These are phyloP conservation scores for Coniella vitis DNA, from an alignment of 2,329 filamentous ascomycete species.

Conservation along the genomic window DNA sequence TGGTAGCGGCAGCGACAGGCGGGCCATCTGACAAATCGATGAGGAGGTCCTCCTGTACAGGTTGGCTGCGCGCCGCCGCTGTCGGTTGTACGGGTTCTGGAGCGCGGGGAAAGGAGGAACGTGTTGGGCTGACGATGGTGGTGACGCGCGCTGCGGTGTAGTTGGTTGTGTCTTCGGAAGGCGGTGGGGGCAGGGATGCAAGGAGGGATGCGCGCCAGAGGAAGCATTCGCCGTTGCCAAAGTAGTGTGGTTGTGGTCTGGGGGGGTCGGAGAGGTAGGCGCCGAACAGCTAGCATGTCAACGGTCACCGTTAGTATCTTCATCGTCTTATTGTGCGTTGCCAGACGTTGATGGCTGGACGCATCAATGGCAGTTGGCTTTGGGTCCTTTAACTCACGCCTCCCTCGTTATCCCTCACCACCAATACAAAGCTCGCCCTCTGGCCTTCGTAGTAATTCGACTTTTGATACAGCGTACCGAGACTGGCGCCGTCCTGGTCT, in stretches of 20 bases:
- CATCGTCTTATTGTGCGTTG: no score
- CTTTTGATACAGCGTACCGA: constrained; percentile 79
- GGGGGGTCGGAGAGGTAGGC: constrained; percentile 90
- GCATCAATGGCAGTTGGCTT: no score
- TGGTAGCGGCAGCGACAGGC: no score
- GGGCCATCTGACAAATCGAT: constrained; percentile 16
- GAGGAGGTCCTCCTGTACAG: constrained; percentile 4
- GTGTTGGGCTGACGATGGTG: constrained; percentile 27
- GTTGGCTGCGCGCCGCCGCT: constrained; percentile 17
- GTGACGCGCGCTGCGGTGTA: constrained; percentile 33
- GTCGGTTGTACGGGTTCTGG: constrained; percentile 24
- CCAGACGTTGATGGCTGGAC: no score
- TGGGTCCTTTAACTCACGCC: constrained; percentile 47
- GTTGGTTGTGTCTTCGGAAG: constrained; percentile 47
- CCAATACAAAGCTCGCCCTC: constrained; percentile 82
- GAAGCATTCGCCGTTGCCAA: constrained; percentile 94
- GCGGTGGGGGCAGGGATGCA: constrained; percentile 61
- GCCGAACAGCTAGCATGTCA: constrained; percentile 82
- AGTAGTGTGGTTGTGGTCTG: constrained; percentile 76
- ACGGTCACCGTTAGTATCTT: no score
- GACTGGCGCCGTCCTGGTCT: constrained; percentile 82
- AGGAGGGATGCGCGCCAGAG: constrained; percentile 73
- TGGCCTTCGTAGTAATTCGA: constrained; percentile 60
- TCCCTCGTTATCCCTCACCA: constrained; percentile 70
- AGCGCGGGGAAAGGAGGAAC: constrained; percentile 16